These are phyloP conservation scores for Trichoderma semiorbis DNA, from an alignment of 2,329 filamentous ascomycete species.

Conservation along the genomic window DNA sequence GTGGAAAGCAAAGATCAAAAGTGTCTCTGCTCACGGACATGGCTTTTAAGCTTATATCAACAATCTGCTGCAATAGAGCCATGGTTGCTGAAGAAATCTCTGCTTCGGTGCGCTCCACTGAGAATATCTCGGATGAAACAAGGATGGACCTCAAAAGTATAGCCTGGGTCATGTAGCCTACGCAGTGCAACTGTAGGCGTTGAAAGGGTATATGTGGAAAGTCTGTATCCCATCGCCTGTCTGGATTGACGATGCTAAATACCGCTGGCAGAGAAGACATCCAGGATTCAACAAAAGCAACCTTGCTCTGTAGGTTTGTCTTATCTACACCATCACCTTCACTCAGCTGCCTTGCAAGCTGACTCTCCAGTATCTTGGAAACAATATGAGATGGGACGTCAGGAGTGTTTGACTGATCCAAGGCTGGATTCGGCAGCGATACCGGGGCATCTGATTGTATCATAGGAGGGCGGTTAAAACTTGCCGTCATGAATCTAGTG, in stretches of 20 bases:
- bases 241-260: not conserved
- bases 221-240: not conserved
- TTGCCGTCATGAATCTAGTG: not conserved
- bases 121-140: not conserved
- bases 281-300: not conserved
- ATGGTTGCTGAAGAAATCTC: not conserved
- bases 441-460: not conserved
- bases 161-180: slow-evolving; percentile 1
- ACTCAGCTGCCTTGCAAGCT: not conserved
- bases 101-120: not conserved
- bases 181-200: not conserved
- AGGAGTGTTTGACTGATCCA: not conserved
- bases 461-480: not conserved
- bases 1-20: slow-evolving; percentile 10
- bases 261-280: slow-evolving; percentile 3
- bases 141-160: not conserved
- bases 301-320: not conserved
- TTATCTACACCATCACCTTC: not conserved
- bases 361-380: not conserved
- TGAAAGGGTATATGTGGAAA: slow-evolving; percentile 3
- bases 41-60: slow-evolving; percentile 1
- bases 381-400: not conserved
- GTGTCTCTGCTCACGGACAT: slow-evolving; percentile 8
- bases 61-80: not conserved
- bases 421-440: not conserved